Percentiles rank a stretch among this genome's conserved stretches.
Conservation (phyloP, 169 alveolate species). For the Cryptosporidium meleagridis region DNA sequence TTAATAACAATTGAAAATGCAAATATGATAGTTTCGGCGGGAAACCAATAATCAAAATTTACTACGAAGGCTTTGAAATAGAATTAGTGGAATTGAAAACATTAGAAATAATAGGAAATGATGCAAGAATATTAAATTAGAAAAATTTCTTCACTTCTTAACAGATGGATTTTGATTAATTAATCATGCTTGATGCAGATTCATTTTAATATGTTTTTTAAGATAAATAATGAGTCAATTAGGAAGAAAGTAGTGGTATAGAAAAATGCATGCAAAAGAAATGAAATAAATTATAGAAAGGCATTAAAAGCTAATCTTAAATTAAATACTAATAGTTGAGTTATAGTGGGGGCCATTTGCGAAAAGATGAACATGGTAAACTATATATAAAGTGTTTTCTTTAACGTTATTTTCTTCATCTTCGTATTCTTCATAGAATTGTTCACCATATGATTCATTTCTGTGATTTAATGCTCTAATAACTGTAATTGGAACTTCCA, state of each 20-base stretch:
- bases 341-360: constrained; percentile 68
- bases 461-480: constrained; percentile 43
- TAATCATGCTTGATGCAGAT: too few species aligned
- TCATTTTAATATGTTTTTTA: too few species aligned
- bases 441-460: constrained; percentile 59
- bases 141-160: too few species aligned
- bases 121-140: too few species aligned
- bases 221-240: too few species aligned
- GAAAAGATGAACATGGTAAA: constrained; percentile 42
- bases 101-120: too few species aligned
- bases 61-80: not conserved
- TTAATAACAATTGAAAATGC: not conserved
- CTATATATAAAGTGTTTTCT: constrained; percentile 21
- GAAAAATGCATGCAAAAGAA: not conserved
- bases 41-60: not conserved
- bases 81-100: too few species aligned
- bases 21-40: not conserved
- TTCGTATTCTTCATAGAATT: constrained; percentile 8
- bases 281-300: too few species aligned
- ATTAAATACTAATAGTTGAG: constrained; percentile 16
- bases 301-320: too few species aligned
- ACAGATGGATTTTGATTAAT: too few species aligned
- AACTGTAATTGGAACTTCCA: constrained; percentile 42
- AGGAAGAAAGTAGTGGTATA: not conserved
- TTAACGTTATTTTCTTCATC: not conserved